Conservation (phyloP, 345 rosid species). For the Camelina sativa region DNA sequence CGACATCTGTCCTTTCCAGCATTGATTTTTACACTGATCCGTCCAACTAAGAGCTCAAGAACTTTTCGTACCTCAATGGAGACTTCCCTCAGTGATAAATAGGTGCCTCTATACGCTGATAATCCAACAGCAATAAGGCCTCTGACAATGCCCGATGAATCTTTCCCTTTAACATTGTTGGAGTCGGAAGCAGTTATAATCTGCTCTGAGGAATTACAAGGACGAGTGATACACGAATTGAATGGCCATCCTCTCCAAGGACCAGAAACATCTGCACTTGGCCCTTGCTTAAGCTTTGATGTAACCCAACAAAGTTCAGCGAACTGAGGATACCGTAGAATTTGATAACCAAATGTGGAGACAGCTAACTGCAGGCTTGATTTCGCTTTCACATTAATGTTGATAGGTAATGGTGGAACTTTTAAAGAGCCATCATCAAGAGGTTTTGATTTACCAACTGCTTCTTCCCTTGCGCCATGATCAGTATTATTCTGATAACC, state of each 20-base stretch:
- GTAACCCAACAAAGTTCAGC: constrained; percentile 98
- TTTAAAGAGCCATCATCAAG: constrained; percentile 47
- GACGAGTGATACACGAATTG: constrained; percentile 86
- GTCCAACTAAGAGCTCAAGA: constrained; percentile 81
- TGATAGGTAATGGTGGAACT: constrained; percentile 50
- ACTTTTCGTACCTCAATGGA: constrained; percentile 81
- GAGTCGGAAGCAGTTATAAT: constrained; percentile 51
- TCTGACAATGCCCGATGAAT: constrained; percentile 67
- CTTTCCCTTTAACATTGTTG: constrained; percentile 64
- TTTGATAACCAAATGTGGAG: constrained; percentile 83
- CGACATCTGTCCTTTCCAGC: constrained; percentile 83
- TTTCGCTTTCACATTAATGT: constrained; percentile 66
- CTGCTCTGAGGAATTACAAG: constrained; percentile 55
- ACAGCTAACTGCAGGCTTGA: constrained; percentile 73
- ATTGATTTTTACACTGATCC: constrained; percentile 71
- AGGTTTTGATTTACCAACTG: constrained; percentile 40
- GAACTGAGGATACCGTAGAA: constrained; percentile 89
- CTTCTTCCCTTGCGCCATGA: constrained; percentile 41
- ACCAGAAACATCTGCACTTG: constrained; percentile 73
- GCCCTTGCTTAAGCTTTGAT: constrained; percentile 93
- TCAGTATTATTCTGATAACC: constrained; percentile 29
- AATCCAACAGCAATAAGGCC: constrained; percentile 91
- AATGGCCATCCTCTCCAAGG: constrained; percentile 98
- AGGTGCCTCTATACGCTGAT: constrained; percentile 75
- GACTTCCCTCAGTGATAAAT: constrained; percentile 76